Base-by-base conservation (phyloP, 208 protist species). In the Trypanosoma boissoni region DNA sequence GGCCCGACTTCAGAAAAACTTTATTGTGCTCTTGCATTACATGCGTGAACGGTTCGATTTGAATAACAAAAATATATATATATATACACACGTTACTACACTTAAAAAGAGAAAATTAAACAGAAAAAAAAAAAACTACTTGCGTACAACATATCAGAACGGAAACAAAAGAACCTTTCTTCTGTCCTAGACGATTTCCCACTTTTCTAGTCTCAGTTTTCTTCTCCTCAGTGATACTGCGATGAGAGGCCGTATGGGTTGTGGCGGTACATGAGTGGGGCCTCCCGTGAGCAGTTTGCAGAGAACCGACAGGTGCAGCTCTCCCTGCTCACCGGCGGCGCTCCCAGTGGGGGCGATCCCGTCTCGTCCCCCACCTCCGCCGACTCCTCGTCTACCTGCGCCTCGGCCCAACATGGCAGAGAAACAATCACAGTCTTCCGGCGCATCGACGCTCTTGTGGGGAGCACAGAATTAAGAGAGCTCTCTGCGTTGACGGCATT, bases 191-290 rank as follows among this genome's bases (percentile, higher is more conserved):
- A 46, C 24, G 6, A 16, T 39, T 12, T 50, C 44, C 12, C 44
- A n/a, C 26, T 29, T 50, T 29, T 39, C 12, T 39, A 16, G 14
- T 53, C 9, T 42, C 28, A 27, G 14, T 14, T 4, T 1, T 29
- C n/a, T 31, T 27, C 29, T 43, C 26, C 34, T 45, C 27, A 72
- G 27, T 60, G 41, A 1, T 60, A 66, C 7, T 54, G 56, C 1
- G 39, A 60, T 12, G 48, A 64, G 54, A 86, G 67, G 20, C 60
- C 64, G 58, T 94, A 94, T 0, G 87, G 87, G 72, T 94, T 94
- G 72, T 94, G 87, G 42, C 83, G 77, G 72, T 94, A 94, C 62
- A 76, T 78, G 14, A 78, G 50, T 0, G 80, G 78, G 48, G 73
- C 68, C 57, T 82, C 86, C 32, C 55, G 57, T 29, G 64, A 78